Percentiles rank a stretch among this genome's conserved stretches.
phyloP scores from a whole-genome alignment of 352 stramenopile species.

The Globisporangium irregulare region DNA sequence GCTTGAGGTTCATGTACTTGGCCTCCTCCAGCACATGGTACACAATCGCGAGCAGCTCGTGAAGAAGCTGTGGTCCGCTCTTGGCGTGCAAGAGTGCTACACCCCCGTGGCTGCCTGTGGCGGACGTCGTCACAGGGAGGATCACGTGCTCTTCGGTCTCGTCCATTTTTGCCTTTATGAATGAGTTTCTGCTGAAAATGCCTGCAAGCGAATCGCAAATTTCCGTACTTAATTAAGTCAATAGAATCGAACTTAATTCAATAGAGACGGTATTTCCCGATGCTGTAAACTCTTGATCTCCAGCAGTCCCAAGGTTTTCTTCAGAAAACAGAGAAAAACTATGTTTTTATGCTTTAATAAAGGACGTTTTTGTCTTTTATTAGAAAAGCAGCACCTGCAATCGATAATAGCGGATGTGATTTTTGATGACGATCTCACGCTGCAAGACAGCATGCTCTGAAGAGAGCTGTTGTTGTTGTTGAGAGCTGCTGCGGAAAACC shows the following conservation, averaged over 20 bases:
- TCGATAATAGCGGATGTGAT: too few species aligned
- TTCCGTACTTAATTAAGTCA: neutral
- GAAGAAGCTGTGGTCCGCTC: slow-evolving; percentile 55
- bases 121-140: neutral
- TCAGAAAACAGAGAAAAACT: too few species aligned
- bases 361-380: too few species aligned
- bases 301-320: too few species aligned
- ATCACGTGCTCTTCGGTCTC: slow-evolving; percentile 4
- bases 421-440: too few species aligned
- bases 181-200: neutral
- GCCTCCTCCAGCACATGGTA: slow-evolving; percentile 80
- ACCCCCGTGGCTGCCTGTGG: neutral
- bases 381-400: too few species aligned
- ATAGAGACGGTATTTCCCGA: neutral
- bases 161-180: neutral
- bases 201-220: neutral
- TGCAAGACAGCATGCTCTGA: too few species aligned
- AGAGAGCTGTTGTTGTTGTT: too few species aligned
- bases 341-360: too few species aligned
- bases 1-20: slow-evolving; percentile 84
- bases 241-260: neutral
- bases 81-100: slow-evolving; percentile 22
- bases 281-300: neutral
- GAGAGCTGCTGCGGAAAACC: too few species aligned
- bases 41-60: slow-evolving; percentile 67